phyloP scores from a whole-genome alignment of 306 rosid species.

The Casuarina cunninghamiana region DNA sequence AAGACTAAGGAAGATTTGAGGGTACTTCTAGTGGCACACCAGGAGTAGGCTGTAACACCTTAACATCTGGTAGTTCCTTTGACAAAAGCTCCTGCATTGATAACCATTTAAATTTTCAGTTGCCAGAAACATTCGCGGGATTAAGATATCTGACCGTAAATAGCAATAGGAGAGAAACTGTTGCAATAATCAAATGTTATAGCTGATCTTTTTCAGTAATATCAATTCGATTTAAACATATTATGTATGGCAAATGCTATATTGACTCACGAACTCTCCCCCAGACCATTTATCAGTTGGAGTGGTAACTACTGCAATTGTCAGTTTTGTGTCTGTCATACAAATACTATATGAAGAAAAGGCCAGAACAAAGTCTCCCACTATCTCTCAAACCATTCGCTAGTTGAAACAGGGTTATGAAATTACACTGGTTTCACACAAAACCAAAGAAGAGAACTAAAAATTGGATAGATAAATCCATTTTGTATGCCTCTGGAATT shows the following conservation, averaged over 20 bases:
- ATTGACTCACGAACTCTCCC: background rate
- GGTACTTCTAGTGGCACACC: constrained; percentile 61
- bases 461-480: background rate
- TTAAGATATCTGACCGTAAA: background rate
- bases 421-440: background rate
- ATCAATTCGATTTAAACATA: background rate
- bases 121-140: constrained; percentile 2
- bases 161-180: constrained; percentile 10
- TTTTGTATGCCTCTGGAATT: background rate
- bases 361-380: background rate
- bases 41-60: constrained; percentile 63
- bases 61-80: constrained; percentile 64
- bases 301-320: background rate
- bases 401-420: background rate
- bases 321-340: background rate
- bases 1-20: constrained; percentile 21
- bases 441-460: background rate
- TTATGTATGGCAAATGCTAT: background rate
- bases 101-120: constrained; percentile 31
- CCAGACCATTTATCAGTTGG: no score
- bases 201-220: background rate
- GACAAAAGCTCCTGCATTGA: constrained; percentile 71
- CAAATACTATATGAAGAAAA: background rate
- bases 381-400: background rate
- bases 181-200: background rate